Evolutionary conservation across 2,329 filamentous ascomycete species (phyloP).

Genomic region (Fusarium sp.): DNA sequence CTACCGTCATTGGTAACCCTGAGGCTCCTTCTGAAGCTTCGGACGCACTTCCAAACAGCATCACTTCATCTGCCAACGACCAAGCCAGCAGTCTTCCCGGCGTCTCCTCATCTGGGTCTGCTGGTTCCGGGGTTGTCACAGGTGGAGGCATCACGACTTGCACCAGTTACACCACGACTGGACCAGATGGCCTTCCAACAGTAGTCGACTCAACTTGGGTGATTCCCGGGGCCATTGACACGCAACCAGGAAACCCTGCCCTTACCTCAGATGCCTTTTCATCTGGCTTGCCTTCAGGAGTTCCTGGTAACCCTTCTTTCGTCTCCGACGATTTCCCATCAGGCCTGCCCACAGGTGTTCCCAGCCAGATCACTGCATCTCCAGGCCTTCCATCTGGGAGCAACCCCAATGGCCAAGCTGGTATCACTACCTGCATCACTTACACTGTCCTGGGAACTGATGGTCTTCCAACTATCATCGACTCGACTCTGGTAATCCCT

Average conservation of each 20-base stretch:
- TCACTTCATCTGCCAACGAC: conserved; percentile 20
- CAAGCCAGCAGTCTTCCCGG: conserved; percentile 20
- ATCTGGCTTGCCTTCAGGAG: conserved; percentile 35
- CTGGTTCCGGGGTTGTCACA: conserved; percentile 15
- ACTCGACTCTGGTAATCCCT: conserved; percentile 47
- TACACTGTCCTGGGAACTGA: conserved; percentile 46
- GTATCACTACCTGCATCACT: conserved; percentile 47
- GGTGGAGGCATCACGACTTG: conserved; percentile 35
- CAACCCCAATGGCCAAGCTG: conserved; percentile 1
- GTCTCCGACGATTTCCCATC: conserved; percentile 31
- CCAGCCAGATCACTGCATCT: conserved; percentile 34
- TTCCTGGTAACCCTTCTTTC: conserved; percentile 36
- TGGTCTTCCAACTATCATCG: conserved; percentile 45
- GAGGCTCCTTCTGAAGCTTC: conserved; percentile 25
- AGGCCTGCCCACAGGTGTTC: conserved; percentile 41
- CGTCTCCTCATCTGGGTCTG: conserved; percentile 1
- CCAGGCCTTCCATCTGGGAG: conserved; percentile 13
- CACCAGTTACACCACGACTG: conserved; percentile 41
- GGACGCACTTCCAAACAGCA: conserved; percentile 24
- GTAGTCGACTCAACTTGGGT: conserved; percentile 49
- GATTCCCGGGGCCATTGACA: conserved; percentile 37
- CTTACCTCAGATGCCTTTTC: conserved; percentile 32
- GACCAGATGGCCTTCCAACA: conserved; percentile 43
- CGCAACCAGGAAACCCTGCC: conserved; percentile 36
- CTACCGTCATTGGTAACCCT: conserved; percentile 17